Base-by-base conservation (phyloP, 2,329 filamentous ascomycete genomes). In the Scedosporium minutisporum region DNA sequence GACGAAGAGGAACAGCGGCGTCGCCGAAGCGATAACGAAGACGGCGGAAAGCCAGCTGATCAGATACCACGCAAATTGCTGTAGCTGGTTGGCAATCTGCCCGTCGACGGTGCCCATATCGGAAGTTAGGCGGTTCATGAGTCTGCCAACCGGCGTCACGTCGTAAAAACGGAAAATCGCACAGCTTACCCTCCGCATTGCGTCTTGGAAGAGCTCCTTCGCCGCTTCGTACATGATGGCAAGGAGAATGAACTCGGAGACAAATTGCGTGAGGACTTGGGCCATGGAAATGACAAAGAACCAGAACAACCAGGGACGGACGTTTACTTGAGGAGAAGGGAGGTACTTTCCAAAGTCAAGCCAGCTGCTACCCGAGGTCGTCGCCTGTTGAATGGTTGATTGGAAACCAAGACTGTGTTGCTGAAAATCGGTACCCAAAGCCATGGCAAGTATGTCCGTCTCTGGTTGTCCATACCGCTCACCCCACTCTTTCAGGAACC, bases 91-190 rank as follows among this genome's bases (percentile, higher is more conserved):
- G 58, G 90, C 88, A 68, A 96, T 89, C n/a, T 89, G 88, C 0
- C 92, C 92, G 69, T 97, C 93, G 0, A 96, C 83, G 59, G 91
- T 93, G 29, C 89, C 90, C 75, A 96, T 95, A 69, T 97, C 92
- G 1, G 90, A 91, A 0, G 92, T 96, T 64, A 97, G 80, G 6
- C 93, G 85, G 72, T 97, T 97, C 90, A 96, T 96, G 65, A 97
- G 78, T 57, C 93, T 85, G 0, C 93, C 93, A 0, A 96, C 87
- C 0, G 93, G 93, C 0, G 93, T 96, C 3, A 91, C 86, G 71
- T 97, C 93, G 75, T 96, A 95, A 73, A 93, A 97, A 1, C 91
- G 86, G 75, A 97, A 96, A 0, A 88, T 93, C 0, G 92, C 90
- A 68, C 86, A 84, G 70, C 88, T 88, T 59, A 96, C 90, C 60